Conservation (phyloP, 768 basidiomycete genomes). For the Rhodotorula kratochvilovae region DNA sequence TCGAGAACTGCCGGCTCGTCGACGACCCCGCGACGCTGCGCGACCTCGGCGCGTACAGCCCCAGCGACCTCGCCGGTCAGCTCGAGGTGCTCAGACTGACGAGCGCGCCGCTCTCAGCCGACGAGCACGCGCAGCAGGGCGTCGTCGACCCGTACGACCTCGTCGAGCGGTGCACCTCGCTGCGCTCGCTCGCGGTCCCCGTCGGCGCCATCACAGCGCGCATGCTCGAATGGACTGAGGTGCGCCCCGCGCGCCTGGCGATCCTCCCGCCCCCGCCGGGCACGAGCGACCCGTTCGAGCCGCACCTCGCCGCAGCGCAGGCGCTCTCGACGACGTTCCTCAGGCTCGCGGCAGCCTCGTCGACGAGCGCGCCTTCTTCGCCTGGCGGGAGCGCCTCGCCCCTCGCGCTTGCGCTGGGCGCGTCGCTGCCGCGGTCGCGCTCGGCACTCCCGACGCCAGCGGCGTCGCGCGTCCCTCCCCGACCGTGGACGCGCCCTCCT, state of each 20-base stretch:
- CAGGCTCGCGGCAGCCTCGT: background rate
- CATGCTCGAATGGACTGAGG: background rate
- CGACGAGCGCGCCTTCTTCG: background rate
- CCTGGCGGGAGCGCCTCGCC: background rate
- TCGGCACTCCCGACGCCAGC: background rate
- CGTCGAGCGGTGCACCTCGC: background rate
- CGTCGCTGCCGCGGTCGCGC: background rate
- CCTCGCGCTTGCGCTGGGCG: background rate
- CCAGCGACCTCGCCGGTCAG: conserved; percentile 1
- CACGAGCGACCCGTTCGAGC: conserved; percentile 8
- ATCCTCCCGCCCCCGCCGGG: background rate
- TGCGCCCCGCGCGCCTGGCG: background rate
- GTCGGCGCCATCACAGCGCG: background rate
- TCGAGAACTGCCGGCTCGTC: conserved; percentile 20
- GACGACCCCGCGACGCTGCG: background rate
- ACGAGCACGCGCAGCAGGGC: background rate
- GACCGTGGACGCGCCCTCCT: too few species aligned
- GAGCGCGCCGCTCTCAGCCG: background rate
- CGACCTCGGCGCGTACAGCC: conserved; percentile 24
- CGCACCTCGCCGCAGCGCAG: conserved; percentile 18
- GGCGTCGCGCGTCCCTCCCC: background rate
- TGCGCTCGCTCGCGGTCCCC: conserved; percentile 3
- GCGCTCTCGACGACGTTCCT: conserved; percentile 23
- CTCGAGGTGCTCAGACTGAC: conserved; percentile 6
- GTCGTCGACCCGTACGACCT: conserved; percentile 14